These are phyloP conservation scores for Talaromyces ruber DNA, from an alignment of 495 filamentous ascomycete genomes.

Conservation along the genomic window DNA sequence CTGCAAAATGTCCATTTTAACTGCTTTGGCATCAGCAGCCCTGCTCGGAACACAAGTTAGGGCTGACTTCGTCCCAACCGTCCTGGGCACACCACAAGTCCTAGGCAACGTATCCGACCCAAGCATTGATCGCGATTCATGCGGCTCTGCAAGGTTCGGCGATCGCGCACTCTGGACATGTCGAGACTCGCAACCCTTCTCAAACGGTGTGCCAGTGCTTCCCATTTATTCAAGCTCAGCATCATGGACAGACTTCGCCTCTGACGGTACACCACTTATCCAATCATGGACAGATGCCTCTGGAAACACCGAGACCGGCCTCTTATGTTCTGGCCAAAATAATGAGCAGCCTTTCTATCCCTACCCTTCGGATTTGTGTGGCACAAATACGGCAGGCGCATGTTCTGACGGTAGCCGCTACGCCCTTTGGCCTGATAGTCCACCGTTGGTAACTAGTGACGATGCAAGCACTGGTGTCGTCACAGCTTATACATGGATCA, in stretches of 20 bases:
- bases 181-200: constrained; percentile 15
- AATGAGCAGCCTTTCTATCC: constrained; percentile 17
- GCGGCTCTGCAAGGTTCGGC: constrained; percentile 17
- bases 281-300: neutral
- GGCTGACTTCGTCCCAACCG: constrained; percentile 1
- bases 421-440: constrained; percentile 20
- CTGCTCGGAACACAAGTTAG: neutral
- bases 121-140: constrained; percentile 19
- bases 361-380: constrained; percentile 12
- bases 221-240: constrained; percentile 16
- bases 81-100: constrained; percentile 9
- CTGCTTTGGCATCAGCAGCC: neutral
- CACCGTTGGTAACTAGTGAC: constrained; percentile 15
- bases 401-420: constrained; percentile 18
- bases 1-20: neutral
- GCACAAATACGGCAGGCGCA: constrained; percentile 10
- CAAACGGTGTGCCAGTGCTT: constrained; percentile 10
- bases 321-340: constrained; percentile 15
- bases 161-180: constrained; percentile 20
- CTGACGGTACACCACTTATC: constrained; percentile 8
- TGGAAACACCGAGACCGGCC: constrained; percentile 1
- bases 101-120: constrained; percentile 22
- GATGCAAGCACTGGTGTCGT: constrained; percentile 8
- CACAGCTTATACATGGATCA: constrained; percentile 22
- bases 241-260: constrained; percentile 17